Conservation (phyloP, 306 rosid genomes). For the Arachis stenosperma region DNA sequence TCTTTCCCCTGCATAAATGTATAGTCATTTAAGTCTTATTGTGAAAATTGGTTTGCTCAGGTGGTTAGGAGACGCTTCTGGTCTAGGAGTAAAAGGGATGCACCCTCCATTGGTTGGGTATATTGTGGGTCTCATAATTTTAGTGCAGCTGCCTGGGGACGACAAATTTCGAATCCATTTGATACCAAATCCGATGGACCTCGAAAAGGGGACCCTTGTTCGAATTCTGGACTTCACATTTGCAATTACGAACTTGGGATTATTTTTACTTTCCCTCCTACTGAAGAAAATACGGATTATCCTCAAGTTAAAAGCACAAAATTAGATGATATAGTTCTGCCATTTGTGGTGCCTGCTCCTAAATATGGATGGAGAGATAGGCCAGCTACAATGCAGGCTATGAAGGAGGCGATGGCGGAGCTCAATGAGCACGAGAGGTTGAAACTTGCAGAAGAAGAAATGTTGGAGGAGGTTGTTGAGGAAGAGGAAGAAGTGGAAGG, state of each 20-base stretch:
- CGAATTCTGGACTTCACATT: conserved; percentile 62
- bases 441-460: conserved; percentile 50
- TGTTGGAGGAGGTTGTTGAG: conserved; percentile 65
- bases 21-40: not conserved
- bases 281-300: conserved; percentile 42
- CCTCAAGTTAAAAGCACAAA: conserved; percentile 35
- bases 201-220: conserved; percentile 39
- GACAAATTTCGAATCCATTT: conserved; percentile 56
- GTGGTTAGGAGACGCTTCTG: conserved; percentile 72
- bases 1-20: not conserved
- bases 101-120: conserved; percentile 72
- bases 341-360: conserved; percentile 84
- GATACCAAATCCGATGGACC: conserved; percentile 42
- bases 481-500: conserved; percentile 62
- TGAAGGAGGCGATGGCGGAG: conserved; percentile 73
- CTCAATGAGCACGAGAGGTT: conserved; percentile 47
- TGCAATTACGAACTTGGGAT: conserved; percentile 91
- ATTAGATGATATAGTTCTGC: conserved; percentile 67
- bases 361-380: conserved; percentile 66
- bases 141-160: conserved; percentile 92
- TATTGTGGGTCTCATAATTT: conserved; percentile 88
- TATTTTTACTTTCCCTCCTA: conserved; percentile 70
- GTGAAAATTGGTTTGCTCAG: conserved; percentile 45
- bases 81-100: conserved; percentile 48
- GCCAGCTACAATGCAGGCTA: conserved; percentile 77